Evolutionary conservation across 345 rosid species (phyloP), one percentile per base, ranked within the genome.

Genomic region (Aquilaria yunnanensis): DNA sequence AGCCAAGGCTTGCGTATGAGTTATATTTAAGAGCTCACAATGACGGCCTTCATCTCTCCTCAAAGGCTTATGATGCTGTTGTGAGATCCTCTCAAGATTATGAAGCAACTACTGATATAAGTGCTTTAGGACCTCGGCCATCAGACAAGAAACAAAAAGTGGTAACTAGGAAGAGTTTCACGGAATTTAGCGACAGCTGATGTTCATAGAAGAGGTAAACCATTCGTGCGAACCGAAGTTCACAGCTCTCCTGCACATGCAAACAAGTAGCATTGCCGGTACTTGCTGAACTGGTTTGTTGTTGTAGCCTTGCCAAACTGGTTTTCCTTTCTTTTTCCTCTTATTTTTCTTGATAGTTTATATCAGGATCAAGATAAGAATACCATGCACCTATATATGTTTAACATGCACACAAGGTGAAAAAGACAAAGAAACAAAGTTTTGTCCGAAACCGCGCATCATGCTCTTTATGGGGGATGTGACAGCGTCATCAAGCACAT

Each of bases 1-100:
- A 93, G 66, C 97, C 98, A 10, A 87, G 80, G 80, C 76, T 89
- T 54, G 94, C 92, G 8, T 87, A 81, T 47, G 84, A 89, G 63
- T 59, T 87, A 69, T 86, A 83, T 65, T 61, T 79, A 68, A 83
- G 81, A 74, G 94, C 96, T 61, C 80, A 61, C 34, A 73, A 78
- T 0, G 90, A 85, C 65, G 83, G 83, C 34, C 83, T 85, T 52
- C 51, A 41, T 63, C 86, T 93, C 37, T 82, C 89, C 14, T 51
- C 76, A 3, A 88, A 85, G 74, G 85, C 87, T 14, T 82, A 86
- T 7, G 96, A 88, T 70, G 89, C 85, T 9, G 78, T 93, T 30
- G 61, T 82, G 12, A 34, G 16, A 37, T 82, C 85, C 50, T 81
- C 88, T 53, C 79, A 88, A 54, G 78, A 2, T 32, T 64, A 70